Base-by-base conservation (phyloP, 768 basidiomycete species). In the Lactarius vividus region DNA sequence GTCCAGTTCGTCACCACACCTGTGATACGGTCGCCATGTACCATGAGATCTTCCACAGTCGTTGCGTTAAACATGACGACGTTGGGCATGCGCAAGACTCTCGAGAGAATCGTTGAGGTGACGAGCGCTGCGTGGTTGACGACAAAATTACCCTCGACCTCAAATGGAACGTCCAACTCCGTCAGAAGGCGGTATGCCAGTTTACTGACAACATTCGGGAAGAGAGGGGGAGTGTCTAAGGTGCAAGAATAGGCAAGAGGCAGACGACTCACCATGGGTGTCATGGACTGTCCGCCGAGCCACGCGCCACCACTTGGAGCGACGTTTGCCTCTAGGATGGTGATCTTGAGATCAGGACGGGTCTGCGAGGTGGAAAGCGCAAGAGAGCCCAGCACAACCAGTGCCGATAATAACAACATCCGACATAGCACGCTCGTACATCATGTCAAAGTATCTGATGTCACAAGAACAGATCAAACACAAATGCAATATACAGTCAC, bases 41-140 rank as follows among this genome's bases (percentile, higher is more conserved):
- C 82, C 75, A 92, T 86, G 56, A 92, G 82, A 73, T 92, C 91
- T 74, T 92, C 89, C n/a, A 88, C 88, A 8, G 88, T 85, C 3
- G 89, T 92, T 29, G 88, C 88, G 76, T 91, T 91, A 81, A 91
- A 84, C 76, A 90, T 75, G 37, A 87, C 84, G 58, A 91, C 87
- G 70, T 91, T 91, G 18, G 86, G 86, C 70, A 87, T 77, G 15
- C 86, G 81, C 65, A 91, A 83, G 62, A 90, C 88, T 56, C 84
- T 83, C 63, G 88, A 87, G 42, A 93, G 79, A 55, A 91, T 75
- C 1, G 89, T 91, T 16, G 88, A 86, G 2, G 90, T 93, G 81
- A 92, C 92, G 66, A 92, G 79, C 0, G 89, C 90, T 1, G 90
- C 89, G 70, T 92, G 90, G 73, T 90, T 89, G 70, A 93, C 89